A percentile compares a stretch with the other conserved stretches of the same genome.
phyloP scores from a whole-genome alignment of 495 filamentous ascomycete species.

The Penicillium canescens region DNA sequence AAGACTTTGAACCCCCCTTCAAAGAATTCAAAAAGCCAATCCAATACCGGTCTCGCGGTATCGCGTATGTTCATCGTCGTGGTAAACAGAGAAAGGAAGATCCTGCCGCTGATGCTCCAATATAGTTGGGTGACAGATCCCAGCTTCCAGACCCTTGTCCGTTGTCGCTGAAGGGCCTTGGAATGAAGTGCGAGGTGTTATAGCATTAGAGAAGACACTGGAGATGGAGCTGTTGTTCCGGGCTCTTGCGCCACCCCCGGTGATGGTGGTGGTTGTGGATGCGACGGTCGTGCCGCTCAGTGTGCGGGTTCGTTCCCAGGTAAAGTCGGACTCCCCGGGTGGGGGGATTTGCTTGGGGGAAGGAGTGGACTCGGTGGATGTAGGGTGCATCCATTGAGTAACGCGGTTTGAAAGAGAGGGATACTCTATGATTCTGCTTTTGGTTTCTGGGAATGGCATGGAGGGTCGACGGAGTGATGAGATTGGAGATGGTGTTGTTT shows the following conservation, averaged over 20 bases:
- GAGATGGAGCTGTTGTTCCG: conserved; percentile 31
- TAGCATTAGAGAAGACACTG: conserved; percentile 24
- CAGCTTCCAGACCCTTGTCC: conserved; percentile 29
- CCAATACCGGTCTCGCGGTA: conserved; percentile 34
- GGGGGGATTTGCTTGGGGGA: conserved; percentile 16
- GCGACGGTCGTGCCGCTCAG: conserved; percentile 42
- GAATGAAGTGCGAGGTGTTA: conserved; percentile 28
- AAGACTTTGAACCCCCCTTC: neutral
- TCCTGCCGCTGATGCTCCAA: conserved; percentile 27
- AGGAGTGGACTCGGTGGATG: conserved; percentile 2
- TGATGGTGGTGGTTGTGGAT: conserved; percentile 30
- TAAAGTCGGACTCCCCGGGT: conserved; percentile 22
- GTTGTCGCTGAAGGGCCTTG: conserved; percentile 12
- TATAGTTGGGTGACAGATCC: conserved; percentile 27
- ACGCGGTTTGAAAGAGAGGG: conserved; percentile 30
- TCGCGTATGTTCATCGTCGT: conserved; percentile 18
- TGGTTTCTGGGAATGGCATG: conserved; percentile 20
- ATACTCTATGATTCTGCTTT: conserved; percentile 13
- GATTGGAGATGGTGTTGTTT: conserved; percentile 21
- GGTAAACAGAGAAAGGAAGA: conserved; percentile 13
- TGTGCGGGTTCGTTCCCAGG: conserved; percentile 38
- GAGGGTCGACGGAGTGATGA: conserved; percentile 22
- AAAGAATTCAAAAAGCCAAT: conserved; percentile 33
- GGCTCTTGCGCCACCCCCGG: conserved; percentile 4
- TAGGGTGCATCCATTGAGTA: conserved; percentile 36